Conservation (phyloP, 2,329 filamentous ascomycete species). For the Aureobasidium pullulans region DNA sequence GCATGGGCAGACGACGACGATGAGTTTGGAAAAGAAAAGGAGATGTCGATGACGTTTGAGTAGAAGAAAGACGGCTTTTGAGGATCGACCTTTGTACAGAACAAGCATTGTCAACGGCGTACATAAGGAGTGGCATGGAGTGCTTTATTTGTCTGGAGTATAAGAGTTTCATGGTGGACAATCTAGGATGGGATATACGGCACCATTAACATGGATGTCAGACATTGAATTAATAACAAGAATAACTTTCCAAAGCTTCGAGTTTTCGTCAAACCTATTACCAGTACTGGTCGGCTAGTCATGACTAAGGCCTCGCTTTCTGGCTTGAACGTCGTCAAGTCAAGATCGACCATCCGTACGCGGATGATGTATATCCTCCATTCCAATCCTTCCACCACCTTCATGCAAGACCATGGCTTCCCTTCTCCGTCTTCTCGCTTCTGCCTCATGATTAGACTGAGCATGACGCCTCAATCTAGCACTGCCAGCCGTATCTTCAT, state of each 20-base stretch:
- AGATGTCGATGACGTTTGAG: constrained; percentile 44
- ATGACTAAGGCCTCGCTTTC: not conserved
- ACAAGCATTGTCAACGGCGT: not conserved
- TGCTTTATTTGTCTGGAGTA: not conserved
- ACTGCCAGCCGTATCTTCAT: constrained; percentile 29
- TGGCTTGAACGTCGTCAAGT: not conserved
- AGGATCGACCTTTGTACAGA: not conserved
- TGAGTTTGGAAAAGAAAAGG: constrained; percentile 39
- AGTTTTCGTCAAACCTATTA: no score
- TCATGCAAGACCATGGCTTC: constrained; percentile 91
- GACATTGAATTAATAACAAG: not conserved
- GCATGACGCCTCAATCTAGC: constrained; percentile 44
- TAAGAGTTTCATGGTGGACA: not conserved
- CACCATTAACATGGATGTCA: not conserved
- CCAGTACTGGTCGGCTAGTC: not conserved
- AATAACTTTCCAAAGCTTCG: not conserved
- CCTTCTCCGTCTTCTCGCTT: constrained; percentile 62
- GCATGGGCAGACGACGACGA: constrained; percentile 43
- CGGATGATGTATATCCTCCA: constrained; percentile 62
- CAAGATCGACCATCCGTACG: not conserved
- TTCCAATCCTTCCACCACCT: constrained; percentile 65
- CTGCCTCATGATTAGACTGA: constrained; percentile 51
- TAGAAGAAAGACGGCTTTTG: constrained; percentile 15
- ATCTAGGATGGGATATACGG: not conserved
- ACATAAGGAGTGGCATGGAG: not conserved